These are phyloP conservation scores for Saccharomycopsis babjevae DNA, from an alignment of 805 yeast species.

Conservation along the genomic window DNA sequence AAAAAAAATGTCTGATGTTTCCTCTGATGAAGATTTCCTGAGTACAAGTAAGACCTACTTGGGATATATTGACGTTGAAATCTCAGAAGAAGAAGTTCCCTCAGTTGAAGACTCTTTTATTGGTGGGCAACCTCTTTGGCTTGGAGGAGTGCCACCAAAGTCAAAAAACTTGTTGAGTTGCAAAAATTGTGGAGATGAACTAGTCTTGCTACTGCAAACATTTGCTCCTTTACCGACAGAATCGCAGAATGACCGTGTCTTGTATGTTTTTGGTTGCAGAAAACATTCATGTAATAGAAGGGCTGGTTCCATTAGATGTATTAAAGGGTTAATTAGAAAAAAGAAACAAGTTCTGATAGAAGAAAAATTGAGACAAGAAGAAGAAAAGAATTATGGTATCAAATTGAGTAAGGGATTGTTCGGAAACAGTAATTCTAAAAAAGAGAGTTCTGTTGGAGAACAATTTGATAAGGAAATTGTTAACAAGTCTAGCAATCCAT, in stretches of 20 bases:
- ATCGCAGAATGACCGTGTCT: constrained; percentile 63
- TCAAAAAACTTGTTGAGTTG: constrained; percentile 42
- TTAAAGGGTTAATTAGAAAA: constrained; percentile 51
- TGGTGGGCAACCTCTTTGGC: constrained; percentile 73
- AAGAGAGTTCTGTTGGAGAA: neutral
- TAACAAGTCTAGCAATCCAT: constrained; percentile 19
- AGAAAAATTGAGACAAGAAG: constrained; percentile 17
- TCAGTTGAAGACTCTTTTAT: constrained; percentile 60
- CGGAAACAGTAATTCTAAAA: neutral
- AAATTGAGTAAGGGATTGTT: constrained; percentile 8
- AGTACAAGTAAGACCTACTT: constrained; percentile 34
- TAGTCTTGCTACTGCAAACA: constrained; percentile 70
- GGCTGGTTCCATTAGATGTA: constrained; percentile 61
- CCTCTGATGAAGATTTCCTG: constrained; percentile 10
- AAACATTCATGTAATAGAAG: constrained; percentile 55
- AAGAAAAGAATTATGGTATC: constrained; percentile 3
- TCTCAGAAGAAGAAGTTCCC: constrained; percentile 37
- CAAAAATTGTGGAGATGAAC: constrained; percentile 47
- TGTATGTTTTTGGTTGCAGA: constrained; percentile 72
- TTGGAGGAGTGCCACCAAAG: constrained; percentile 47
- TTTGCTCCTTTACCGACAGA: constrained; percentile 61
- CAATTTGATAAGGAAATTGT: neutral
- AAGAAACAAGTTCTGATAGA: constrained; percentile 24
- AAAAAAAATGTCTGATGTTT: constrained; percentile 5
- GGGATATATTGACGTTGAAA: constrained; percentile 59